Evolutionary conservation across 2,329 filamentous ascomycete species (phyloP).

Genomic region (Neonectria coccinea): DNA sequence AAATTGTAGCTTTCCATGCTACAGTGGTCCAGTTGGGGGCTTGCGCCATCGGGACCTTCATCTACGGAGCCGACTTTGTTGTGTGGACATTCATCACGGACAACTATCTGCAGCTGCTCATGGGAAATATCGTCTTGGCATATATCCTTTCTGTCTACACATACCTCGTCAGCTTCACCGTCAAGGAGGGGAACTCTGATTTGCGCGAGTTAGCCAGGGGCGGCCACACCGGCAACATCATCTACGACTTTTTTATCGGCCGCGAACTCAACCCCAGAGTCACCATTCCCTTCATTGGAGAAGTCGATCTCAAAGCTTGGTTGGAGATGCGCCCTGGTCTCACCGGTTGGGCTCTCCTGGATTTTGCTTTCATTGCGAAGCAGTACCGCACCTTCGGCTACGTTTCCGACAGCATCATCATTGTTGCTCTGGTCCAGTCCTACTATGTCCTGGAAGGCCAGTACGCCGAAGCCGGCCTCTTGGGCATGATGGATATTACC

Average conservation of each 20-base stretch:
- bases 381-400: conserved; percentile 86
- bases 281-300: conserved; percentile 79
- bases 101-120: conserved; percentile 87
- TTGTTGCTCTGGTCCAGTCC: conserved; percentile 79
- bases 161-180: conserved; percentile 82
- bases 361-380: conserved; percentile 84
- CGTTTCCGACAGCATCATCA: conserved; percentile 84
- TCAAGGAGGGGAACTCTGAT: conserved; percentile 76
- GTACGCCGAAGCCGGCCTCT: conserved; percentile 85
- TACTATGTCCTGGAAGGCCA: conserved; percentile 86
- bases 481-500: conserved; percentile 92
- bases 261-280: conserved; percentile 91
- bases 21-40: conserved; percentile 76
- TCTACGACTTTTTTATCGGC: conserved; percentile 98
- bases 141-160: conserved; percentile 78
- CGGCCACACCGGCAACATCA: conserved; percentile 80
- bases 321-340: conserved; percentile 89
- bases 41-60: conserved; percentile 76
- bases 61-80: conserved; percentile 81
- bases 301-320: conserved; percentile 88
- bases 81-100: conserved; percentile 92
- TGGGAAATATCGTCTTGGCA: conserved; percentile 81
- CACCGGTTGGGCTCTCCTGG: conserved; percentile 84
- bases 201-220: conserved; percentile 82
- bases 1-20: conserved; percentile 73